Base-by-base conservation (phyloP, 2,329 filamentous ascomycete genomes). In the Lachnellula arida region DNA sequence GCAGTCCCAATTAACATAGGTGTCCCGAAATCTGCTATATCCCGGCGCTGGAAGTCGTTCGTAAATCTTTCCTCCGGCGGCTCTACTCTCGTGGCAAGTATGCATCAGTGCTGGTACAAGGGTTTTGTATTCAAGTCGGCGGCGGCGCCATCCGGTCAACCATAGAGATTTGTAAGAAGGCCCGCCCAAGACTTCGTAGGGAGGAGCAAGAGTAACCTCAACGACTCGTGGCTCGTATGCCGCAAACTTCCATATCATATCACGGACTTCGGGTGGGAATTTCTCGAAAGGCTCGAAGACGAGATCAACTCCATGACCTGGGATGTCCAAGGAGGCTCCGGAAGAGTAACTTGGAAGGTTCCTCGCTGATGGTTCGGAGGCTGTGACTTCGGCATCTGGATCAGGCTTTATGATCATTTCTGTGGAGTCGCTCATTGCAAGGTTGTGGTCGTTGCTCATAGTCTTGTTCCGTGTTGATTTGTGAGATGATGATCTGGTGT, bases 21-120 rank as follows among this genome's bases (percentile, higher is more conserved):
- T 49, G 14, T 48, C 6, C 14, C 25, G 2, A 25, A 28, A 34
- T 15, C 22, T 5, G 14, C 14, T 12, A 5, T 23, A 6, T 19
- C 7, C 17, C 12, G 25, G n/a, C 28, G 46, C 4, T 34, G 25
- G 17, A 19, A 48, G 28, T 19, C 15, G 47, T 8, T 35, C 17
- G 34, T 49, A 49, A 8, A 40, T 14, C 4, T 25, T 48, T 28
- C 22, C 22, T 2, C 44, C 46, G 6, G 46, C n/a, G 15, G 52
- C 44, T 49, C 52, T 46, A 17, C 39, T 47, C 23, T 40, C 52
- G 14, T 14, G 17, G 35, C 52, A 54, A 23, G 28, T 34, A 19
- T 54, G 52, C 44, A 54, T 28, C 5, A 54, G 22, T 14, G n/a
- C 34, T 8, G 52, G 52, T 15, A 49, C 43, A 32, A 35, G 17